Percentiles rank a stretch among this genome's conserved stretches.
These are phyloP conservation scores for Artemisia tridentata DNA, from an alignment of 129 eudicot genomes.

Conservation along the genomic window DNA sequence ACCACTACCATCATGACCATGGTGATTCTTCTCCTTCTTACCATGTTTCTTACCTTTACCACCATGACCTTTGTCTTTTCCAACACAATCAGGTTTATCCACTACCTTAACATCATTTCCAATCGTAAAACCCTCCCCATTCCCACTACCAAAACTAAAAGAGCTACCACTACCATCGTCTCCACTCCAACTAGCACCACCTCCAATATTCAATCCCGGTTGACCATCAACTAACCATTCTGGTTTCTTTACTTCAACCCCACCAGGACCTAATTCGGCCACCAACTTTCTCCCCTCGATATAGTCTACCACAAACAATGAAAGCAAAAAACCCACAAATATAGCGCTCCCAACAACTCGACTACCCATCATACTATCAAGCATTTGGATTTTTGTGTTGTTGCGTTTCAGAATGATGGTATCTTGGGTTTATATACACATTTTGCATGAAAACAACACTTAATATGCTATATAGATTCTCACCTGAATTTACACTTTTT, in stretches of 20 bases:
- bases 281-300: constrained; percentile 40
- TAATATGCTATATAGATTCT: constrained; percentile 27
- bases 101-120: constrained; percentile 31
- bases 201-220: constrained; percentile 33
- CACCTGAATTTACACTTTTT: constrained; percentile 38
- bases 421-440: constrained; percentile 21
- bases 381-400: constrained; percentile 14
- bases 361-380: constrained; percentile 11
- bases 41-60: constrained; percentile 26
- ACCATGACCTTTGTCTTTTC: constrained; percentile 45
- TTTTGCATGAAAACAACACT: not conserved
- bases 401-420: not conserved
- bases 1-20: constrained; percentile 30
- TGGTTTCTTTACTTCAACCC: constrained; percentile 36
- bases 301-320: constrained; percentile 10
- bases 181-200: constrained; percentile 38
- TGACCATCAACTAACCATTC: constrained; percentile 38
- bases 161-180: constrained; percentile 37
- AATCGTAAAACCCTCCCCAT: constrained; percentile 47
- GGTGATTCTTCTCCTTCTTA: constrained; percentile 31
- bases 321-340: constrained; percentile 30
- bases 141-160: constrained; percentile 47
- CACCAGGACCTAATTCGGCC: not conserved
- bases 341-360: not conserved
- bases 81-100: constrained; percentile 51